Conservation (phyloP, 169 alveolate genomes). For the Toxoplasma gondii region DNA sequence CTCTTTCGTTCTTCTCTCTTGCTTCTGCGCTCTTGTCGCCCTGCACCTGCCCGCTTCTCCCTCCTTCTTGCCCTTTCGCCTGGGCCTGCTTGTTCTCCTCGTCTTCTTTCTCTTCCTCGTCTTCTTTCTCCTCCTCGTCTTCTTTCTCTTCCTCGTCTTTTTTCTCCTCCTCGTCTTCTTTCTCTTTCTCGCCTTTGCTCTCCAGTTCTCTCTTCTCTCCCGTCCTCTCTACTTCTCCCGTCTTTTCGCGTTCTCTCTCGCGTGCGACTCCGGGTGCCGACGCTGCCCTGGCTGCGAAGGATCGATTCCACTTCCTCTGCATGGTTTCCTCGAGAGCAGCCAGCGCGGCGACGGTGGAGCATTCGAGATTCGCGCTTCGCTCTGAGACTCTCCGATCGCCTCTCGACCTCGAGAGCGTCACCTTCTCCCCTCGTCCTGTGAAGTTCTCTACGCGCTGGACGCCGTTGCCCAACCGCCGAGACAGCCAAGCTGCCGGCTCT, state of each 20-base stretch:
- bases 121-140: background rate
- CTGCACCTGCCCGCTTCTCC: background rate
- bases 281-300: background rate
- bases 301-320: slow-evolving; percentile 23
- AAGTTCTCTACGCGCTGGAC: too few species aligned
- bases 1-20: background rate
- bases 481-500: too few species aligned
- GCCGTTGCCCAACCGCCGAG: too few species aligned
- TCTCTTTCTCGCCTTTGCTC: background rate
- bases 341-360: background rate
- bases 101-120: background rate
- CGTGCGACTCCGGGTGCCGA: background rate
- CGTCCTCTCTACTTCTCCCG: background rate
- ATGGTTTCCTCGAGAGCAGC: slow-evolving; percentile 14
- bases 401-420: too few species aligned
- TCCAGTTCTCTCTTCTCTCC: background rate
- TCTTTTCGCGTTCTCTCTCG: background rate
- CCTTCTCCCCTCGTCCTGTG: too few species aligned
- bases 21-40: background rate
- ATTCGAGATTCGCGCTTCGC: background rate
- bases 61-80: too few species aligned
- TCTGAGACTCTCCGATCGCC: too few species aligned
- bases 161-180: background rate
- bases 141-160: background rate
- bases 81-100: background rate